A percentile compares a stretch with the other conserved stretches of the same genome.
phyloP scores from a whole-genome alignment of 2,329 filamentous ascomycete genomes.

The Alternaria gaisen region DNA sequence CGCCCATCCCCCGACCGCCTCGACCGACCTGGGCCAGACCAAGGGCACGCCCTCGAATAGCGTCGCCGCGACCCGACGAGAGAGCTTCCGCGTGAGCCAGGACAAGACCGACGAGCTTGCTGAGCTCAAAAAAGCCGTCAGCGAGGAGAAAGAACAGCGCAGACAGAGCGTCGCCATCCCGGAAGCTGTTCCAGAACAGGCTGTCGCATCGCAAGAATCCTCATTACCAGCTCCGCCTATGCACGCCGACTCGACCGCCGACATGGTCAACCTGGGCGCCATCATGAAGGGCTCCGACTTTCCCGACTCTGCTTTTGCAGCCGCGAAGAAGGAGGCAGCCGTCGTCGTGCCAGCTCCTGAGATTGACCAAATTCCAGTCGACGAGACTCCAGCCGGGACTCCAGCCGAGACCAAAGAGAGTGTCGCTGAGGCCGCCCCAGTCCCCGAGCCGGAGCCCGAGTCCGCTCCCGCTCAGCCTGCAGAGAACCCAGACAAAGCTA shows the following conservation, averaged over 20 bases:
- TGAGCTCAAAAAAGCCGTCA: slow-evolving; percentile 53
- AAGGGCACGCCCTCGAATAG: slow-evolving; percentile 43
- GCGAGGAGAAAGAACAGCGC: slow-evolving; percentile 52
- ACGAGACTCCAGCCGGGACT: slow-evolving; percentile 9
- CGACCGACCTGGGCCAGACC: slow-evolving; percentile 35
- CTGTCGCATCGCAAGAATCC: slow-evolving; percentile 52
- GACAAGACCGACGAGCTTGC: slow-evolving; percentile 45
- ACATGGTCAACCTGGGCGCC: slow-evolving; percentile 43
- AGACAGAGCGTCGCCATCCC: slow-evolving; percentile 46
- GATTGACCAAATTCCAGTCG: slow-evolving; percentile 1
- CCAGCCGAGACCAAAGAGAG: slow-evolving; percentile 7
- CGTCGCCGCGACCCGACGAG: slow-evolving; percentile 44
- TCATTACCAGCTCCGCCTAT: slow-evolving; percentile 47
- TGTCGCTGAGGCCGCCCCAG: slow-evolving; percentile 2
- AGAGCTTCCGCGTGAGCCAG: slow-evolving; percentile 55
- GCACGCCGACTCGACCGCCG: slow-evolving; percentile 35
- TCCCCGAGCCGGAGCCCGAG: slow-evolving; percentile 3
- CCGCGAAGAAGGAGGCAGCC: slow-evolving; percentile 8
- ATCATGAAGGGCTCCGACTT: slow-evolving; percentile 51
- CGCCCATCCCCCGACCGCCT: slow-evolving; percentile 41
- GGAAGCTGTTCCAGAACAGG: slow-evolving; percentile 55
- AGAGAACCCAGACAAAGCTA: slow-evolving; percentile 56
- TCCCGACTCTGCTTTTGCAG: slow-evolving; percentile 33
- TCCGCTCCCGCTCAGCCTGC: slow-evolving; percentile 10
- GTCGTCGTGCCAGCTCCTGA: slow-evolving; percentile 1